Conservation (phyloP, 2,329 filamentous ascomycete species). For the Cryphonectria parasitica region DNA sequence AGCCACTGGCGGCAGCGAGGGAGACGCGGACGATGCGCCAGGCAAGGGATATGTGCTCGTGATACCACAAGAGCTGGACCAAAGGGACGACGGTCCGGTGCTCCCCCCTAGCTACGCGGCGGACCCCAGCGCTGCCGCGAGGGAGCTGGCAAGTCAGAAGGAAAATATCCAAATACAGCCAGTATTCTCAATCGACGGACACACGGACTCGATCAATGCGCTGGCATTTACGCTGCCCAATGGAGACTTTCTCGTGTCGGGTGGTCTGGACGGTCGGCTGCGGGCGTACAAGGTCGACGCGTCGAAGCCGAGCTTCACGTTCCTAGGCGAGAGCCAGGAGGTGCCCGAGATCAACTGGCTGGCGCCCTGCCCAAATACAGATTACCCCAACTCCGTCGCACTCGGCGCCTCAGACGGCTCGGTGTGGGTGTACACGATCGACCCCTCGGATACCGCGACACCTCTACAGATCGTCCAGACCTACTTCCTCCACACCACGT, state of each 20-base stretch:
- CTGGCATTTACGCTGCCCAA: constrained; percentile 81
- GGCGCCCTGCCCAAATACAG: constrained; percentile 69
- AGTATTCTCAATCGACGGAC: constrained; percentile 80
- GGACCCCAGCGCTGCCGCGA: constrained; percentile 55
- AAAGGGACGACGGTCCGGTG: constrained; percentile 71
- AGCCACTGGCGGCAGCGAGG: constrained; percentile 79
- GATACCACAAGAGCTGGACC: constrained; percentile 19
- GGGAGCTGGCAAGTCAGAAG: constrained; percentile 28
- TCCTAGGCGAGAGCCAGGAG: constrained; percentile 80
- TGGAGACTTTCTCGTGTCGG: constrained; percentile 85
- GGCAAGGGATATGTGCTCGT: constrained; percentile 77
- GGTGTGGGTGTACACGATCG: constrained; percentile 94
- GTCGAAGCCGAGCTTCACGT: constrained; percentile 56
- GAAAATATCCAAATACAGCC: constrained; percentile 62
- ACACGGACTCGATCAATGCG: constrained; percentile 88
- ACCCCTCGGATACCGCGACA: constrained; percentile 60
- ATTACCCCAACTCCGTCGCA: constrained; percentile 79
- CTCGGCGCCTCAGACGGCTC: constrained; percentile 88
- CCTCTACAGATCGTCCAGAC: constrained; percentile 83
- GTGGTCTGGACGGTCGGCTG: constrained; percentile 83
- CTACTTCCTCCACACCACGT: constrained; percentile 86
- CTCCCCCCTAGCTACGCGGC: constrained; percentile 77
- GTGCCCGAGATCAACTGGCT: constrained; percentile 97
- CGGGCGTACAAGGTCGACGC: constrained; percentile 65
- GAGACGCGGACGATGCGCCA: constrained; percentile 59